Percentiles rank a stretch among this genome's conserved stretches.
These are phyloP conservation scores for Colletotrichum viniferum DNA, from an alignment of 2,329 filamentous ascomycete genomes.

Conservation along the genomic window DNA sequence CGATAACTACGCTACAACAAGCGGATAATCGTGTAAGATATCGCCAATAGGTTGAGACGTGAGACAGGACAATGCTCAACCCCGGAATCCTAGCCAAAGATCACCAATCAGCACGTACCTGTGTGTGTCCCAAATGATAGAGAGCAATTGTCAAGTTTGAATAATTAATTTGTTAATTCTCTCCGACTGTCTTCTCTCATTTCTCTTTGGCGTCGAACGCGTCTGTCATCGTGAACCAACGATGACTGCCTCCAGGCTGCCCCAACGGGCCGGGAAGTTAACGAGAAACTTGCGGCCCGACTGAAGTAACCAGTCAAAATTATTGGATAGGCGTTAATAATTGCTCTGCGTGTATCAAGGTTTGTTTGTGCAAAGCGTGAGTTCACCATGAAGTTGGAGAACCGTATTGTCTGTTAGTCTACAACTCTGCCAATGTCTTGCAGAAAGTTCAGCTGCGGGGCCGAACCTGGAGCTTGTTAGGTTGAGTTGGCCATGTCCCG, in stretches of 20 bases:
- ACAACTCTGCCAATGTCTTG: not conserved
- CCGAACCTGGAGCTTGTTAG: not conserved
- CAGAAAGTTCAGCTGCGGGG: not conserved
- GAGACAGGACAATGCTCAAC: not conserved
- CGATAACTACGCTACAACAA: not conserved
- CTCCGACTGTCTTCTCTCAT: not conserved
- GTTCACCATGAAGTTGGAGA: not conserved
- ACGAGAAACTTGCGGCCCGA: not conserved
- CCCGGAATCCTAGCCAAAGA: not conserved
- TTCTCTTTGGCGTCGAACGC: not conserved
- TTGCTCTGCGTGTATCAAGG: not conserved
- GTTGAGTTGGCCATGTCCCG: not conserved
- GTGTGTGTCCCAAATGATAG: not conserved
- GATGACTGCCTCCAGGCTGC: not conserved
- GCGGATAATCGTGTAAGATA: not conserved
- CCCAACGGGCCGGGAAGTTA: not conserved
- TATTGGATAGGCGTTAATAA: not conserved
- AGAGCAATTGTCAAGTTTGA: not conserved
- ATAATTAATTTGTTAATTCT: rapidly evolving
- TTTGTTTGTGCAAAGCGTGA: not conserved
- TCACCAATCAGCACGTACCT: rapidly evolving
- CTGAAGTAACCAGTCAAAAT: not conserved
- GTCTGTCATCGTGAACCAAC: not conserved
- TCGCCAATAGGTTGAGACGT: not conserved
- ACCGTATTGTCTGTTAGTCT: not conserved